Base-by-base conservation (phyloP, 352 stramenopile genomes). In the Phytophthora podocarpi region DNA sequence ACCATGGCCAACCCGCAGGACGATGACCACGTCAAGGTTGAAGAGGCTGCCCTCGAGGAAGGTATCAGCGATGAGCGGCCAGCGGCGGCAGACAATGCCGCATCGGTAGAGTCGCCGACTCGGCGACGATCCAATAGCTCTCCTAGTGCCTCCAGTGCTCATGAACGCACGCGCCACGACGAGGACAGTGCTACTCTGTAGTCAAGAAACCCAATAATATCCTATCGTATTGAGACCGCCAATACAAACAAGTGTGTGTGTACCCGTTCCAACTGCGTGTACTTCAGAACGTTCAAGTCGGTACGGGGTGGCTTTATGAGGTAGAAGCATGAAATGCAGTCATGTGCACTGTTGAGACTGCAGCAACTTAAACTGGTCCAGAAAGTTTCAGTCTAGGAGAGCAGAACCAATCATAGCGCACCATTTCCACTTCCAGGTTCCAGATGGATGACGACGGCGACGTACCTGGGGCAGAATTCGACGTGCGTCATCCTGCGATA, bases 1-100 rank as follows among this genome's bases (percentile, higher is more conserved):
- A 32, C n/a, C 8, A 64, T 71, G 58, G 68, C 68, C 39, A 76
- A 76, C 24, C 63, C 63, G 15, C 68, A 76, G 11, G 68, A 74
- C 40, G 61, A 76, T 34, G 56, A 65, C 13, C 56, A 59, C 0
- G 37, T 40, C 20, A 53, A 73, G 39, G 24, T 24, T 12, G 49
- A 65, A 60, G 32, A 59, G 11, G 30, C 18, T 11, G 13, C 27
- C 15, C 34, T 62, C 8, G 55, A 67, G 15, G 55, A 67, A 60
- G 49, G 41, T n/a, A 35, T 41, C 5, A 34, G 34, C 23, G 23
- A 55, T n/a, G 16, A 59, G 5, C 41, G 20, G 21, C 4, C 41
- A 46, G 35, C 27, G 24, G 31, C 12, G 15, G 10, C 41, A 47
- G 39, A 50, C 15, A 35, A 59, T 31, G 35, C 23, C 10, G 24